Evolutionary conservation across 208 protist species (phyloP).

Genomic region (Herpetomonas samuelpessoai): DNA sequence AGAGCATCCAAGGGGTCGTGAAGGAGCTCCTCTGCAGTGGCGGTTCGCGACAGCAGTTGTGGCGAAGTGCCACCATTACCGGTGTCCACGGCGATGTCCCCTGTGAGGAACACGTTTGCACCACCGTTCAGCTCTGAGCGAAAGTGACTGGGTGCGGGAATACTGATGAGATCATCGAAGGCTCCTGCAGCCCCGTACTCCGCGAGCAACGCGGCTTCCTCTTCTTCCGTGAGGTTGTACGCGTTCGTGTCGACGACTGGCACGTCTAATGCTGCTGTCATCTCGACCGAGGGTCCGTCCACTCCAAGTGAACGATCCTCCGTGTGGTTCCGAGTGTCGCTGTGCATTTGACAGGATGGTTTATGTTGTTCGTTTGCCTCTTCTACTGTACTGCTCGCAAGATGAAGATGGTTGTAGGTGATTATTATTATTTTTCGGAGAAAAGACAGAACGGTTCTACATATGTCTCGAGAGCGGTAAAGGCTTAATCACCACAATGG

Average conservation of each 20-base stretch:
- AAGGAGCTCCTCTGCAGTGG: not conserved
- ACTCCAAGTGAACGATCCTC: not conserved
- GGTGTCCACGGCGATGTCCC: slow-evolving; percentile 16
- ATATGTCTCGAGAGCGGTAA: no score
- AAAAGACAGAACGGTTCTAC: no score
- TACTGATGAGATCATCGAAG: slow-evolving; percentile 44
- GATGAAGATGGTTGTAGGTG: no score
- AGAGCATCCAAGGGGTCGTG: slow-evolving; percentile 31
- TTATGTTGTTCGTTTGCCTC: no score
- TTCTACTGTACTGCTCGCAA: no score
- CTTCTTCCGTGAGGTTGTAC: slow-evolving; percentile 29
- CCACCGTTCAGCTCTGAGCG: slow-evolving; percentile 49
- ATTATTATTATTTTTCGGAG: no score
- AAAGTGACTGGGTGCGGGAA: slow-evolving; percentile 54
- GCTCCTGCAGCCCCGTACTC: slow-evolving; percentile 64
- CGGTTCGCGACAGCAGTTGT: not conserved
- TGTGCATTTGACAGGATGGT: no score
- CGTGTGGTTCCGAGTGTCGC: no score
- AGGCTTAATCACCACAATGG: no score
- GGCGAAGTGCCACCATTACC: slow-evolving; percentile 14
- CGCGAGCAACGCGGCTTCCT: slow-evolving; percentile 65
- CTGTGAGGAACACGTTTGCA: slow-evolving; percentile 74
- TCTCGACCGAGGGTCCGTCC: slow-evolving; percentile 5
- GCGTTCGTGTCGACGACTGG: not conserved
- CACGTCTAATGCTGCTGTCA: no score